These are phyloP conservation scores for Metschnikowia gruessii DNA, from an alignment of 805 yeast genomes.

Conservation along the genomic window DNA sequence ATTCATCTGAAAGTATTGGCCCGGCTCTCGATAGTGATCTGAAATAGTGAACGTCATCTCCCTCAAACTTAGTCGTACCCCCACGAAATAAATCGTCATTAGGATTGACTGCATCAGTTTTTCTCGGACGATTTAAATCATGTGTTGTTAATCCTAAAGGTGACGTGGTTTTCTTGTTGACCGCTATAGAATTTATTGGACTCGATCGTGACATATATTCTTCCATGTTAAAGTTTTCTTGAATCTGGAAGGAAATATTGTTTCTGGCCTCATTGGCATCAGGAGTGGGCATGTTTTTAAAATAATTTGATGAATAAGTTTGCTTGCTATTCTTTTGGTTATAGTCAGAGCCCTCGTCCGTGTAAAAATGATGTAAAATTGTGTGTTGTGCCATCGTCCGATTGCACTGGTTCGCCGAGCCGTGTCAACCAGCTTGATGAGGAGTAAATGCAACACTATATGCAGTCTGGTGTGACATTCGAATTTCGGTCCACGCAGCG, in stretches of 20 bases:
- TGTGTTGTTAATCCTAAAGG: neutral
- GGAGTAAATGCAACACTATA: no score
- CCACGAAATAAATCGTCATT: neutral
- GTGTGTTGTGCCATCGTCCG: slow-evolving; percentile 8
- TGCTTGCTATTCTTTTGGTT: slow-evolving; percentile 3
- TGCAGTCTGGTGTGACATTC: neutral
- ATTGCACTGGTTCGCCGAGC: no score
- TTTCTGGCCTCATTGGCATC: slow-evolving; percentile 12
- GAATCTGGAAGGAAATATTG: slow-evolving; percentile 6
- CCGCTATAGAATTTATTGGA: neutral
- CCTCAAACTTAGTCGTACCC: neutral
- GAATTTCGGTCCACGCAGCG: neutral
- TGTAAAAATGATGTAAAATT: slow-evolving; percentile 9
- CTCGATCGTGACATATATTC: neutral
- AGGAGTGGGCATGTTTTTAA: slow-evolving; percentile 15
- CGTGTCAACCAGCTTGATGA: neutral
- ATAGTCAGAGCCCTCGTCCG: slow-evolving; percentile 5
- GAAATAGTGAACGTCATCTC: slow-evolving; percentile 1
- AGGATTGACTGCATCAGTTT: no score
- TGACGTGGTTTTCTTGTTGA: neutral
- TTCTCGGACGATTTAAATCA: neutral
- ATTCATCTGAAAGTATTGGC: slow-evolving; percentile 13
- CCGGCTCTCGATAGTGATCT: slow-evolving; percentile 1
- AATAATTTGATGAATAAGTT: slow-evolving; percentile 12
- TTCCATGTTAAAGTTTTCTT: neutral